Conservation (phyloP, 2,329 filamentous ascomycete species). For the Epicoccum sorghinum region DNA sequence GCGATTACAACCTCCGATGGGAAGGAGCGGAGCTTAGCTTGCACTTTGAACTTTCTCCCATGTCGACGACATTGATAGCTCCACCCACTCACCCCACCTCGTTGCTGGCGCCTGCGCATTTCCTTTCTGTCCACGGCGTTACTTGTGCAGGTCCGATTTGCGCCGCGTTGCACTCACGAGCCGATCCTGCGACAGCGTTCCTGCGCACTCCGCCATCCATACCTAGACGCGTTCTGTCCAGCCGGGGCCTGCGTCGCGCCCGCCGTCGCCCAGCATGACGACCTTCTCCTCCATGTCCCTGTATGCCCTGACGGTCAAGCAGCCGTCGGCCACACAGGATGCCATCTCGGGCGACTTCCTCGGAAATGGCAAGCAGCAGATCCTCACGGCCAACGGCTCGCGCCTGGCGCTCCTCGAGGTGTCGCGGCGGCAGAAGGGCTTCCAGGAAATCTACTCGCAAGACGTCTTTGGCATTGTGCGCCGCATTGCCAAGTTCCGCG, state of each 20-base stretch:
- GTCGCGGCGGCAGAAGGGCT: conserved; percentile 82
- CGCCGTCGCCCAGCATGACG: conserved; percentile 71
- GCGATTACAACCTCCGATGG: not conserved
- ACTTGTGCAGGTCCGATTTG: conserved; percentile 1
- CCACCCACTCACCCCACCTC: not conserved
- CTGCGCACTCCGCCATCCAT: conserved; percentile 2
- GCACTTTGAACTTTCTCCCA: not conserved
- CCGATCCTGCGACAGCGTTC: not conserved
- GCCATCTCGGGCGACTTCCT: conserved; percentile 94
- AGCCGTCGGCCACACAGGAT: conserved; percentile 85
- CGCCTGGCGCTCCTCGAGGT: conserved; percentile 86
- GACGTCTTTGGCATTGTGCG: conserved; percentile 97
- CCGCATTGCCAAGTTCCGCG: conserved; percentile 82
- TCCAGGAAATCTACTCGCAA: conserved; percentile 84
- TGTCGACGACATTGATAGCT: not conserved
- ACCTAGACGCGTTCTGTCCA: conserved; percentile 22
- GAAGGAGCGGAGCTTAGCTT: not conserved
- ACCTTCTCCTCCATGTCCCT: conserved; percentile 98
- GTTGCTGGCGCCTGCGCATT: conserved; percentile 2
- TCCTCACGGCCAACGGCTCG: conserved; percentile 90
- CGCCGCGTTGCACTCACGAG: not conserved
- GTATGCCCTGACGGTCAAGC: conserved; percentile 95
- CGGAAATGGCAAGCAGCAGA: conserved; percentile 96
- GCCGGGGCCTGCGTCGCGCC: conserved; percentile 36
- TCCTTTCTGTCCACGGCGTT: conserved; percentile 10